Percentiles rank a stretch among this genome's conserved stretches.
phyloP scores from a whole-genome alignment of 805 yeast species.

The Hanseniaspora valbyensis region DNA sequence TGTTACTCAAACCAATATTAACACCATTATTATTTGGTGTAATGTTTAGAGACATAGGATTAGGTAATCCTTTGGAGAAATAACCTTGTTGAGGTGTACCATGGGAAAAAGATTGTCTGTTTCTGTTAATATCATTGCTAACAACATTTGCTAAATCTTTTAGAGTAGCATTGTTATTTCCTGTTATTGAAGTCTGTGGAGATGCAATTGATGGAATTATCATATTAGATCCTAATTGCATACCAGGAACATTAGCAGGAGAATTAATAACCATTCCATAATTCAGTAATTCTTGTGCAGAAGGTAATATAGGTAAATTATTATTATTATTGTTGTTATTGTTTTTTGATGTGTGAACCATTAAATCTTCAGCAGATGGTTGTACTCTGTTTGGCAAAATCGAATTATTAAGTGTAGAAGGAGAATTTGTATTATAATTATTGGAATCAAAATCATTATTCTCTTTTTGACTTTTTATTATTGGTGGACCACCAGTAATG shows the following conservation, averaged over 20 bases:
- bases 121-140: constrained; percentile 1
- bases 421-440: too few species aligned
- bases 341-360: too few species aligned
- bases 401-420: too few species aligned
- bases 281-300: too few species aligned
- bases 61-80: background rate
- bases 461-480: too few species aligned
- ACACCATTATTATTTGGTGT: background rate
- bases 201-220: background rate
- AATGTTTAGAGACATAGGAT: background rate
- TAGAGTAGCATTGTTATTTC: background rate
- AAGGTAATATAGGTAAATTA: too few species aligned
- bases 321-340: background rate
- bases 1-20: background rate
- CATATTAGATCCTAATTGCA: background rate
- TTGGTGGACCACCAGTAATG: too few species aligned
- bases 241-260: background rate
- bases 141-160: constrained; percentile 8
- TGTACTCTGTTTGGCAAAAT: too few species aligned
- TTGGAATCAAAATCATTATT: too few species aligned
- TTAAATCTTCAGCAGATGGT: too few species aligned
- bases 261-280: background rate
- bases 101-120: background rate
- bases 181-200: background rate
- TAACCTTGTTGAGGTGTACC: background rate